A percentile compares a stretch with the other conserved stretches of the same genome.
Evolutionary conservation across 1,284 basidiomycete genomes (phyloP).

Genomic region (Ustilago trichophora): DNA sequence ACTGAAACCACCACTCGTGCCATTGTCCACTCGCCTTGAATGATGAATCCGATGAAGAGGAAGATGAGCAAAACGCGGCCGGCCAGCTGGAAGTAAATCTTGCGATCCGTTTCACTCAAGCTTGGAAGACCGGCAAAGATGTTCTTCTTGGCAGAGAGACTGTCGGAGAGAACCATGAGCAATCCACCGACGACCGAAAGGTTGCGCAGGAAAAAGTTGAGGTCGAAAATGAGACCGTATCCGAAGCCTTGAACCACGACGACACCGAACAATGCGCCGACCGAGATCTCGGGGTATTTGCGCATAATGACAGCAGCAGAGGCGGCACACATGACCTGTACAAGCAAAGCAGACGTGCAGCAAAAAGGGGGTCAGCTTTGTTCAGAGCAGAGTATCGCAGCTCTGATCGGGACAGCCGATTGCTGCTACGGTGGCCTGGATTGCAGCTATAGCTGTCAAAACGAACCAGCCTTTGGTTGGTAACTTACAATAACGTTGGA

Average conservation of each 20-base stretch:
- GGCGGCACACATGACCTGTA: constrained; percentile 77
- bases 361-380: not conserved
- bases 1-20: constrained; percentile 85
- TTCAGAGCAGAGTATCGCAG: too few relatives aligned
- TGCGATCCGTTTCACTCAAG: constrained; percentile 89
- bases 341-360: too few relatives aligned
- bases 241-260: constrained; percentile 92
- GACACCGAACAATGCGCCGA: constrained; percentile 86
- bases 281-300: constrained; percentile 85
- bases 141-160: constrained; percentile 79
- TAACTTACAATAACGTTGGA: constrained; percentile 88
- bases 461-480: too few relatives aligned
- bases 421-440: too few relatives aligned
- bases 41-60: constrained; percentile 96
- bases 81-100: constrained; percentile 90
- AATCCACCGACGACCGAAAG: constrained; percentile 89
- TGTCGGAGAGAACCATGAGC: constrained; percentile 97
- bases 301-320: constrained; percentile 90
- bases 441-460: too few relatives aligned
- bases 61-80: constrained; percentile 97
- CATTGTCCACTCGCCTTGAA: constrained; percentile 90
- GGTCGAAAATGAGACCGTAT: constrained; percentile 93
- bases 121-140: constrained; percentile 90
- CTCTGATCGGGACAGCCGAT: too few relatives aligned
- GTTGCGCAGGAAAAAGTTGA: constrained; percentile 99